Percentiles rank a stretch among this genome's conserved stretches.
These are phyloP conservation scores for Phaffomyces antillensis DNA, from an alignment of 805 yeast species.

Conservation along the genomic window DNA sequence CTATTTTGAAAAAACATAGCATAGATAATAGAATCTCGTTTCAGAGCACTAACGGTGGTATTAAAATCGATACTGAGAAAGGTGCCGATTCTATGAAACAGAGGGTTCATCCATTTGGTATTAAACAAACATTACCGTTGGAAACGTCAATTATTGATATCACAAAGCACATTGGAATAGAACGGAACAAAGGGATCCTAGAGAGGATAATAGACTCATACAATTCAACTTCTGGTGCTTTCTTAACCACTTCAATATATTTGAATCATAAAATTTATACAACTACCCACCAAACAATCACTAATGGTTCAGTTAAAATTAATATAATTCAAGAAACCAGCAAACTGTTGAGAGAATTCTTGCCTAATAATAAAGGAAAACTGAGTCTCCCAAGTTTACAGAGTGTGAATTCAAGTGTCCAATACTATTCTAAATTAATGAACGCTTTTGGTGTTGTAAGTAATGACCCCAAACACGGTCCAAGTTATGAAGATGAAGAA, in stretches of 20 bases:
- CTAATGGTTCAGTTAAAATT: constrained; percentile 18
- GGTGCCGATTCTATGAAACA: too few species aligned
- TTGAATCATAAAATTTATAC: constrained; percentile 11
- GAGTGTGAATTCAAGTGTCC: constrained; percentile 11
- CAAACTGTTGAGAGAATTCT: constrained; percentile 9
- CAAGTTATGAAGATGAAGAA: background rate
- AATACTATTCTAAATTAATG: constrained; percentile 19
- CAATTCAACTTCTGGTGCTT: constrained; percentile 16
- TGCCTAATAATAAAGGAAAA: background rate
- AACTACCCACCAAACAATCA: constrained; percentile 11
- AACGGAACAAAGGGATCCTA: constrained; percentile 7
- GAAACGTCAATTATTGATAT: background rate
- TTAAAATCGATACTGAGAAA: background rate
- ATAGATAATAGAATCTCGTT: background rate
- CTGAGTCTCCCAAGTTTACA: background rate
- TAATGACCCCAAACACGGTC: background rate
- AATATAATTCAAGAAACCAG: constrained; percentile 20
- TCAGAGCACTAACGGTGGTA: background rate
- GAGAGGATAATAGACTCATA: constrained; percentile 12
- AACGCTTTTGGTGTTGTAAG: constrained; percentile 20
- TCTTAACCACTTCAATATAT: constrained; percentile 11
- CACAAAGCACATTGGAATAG: constrained; percentile 9
- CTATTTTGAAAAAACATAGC: background rate
- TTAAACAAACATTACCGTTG: background rate
- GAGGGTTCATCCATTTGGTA: background rate